These are phyloP conservation scores for Nakazawaea wickerhamii DNA, from an alignment of 805 yeast genomes.

Conservation along the genomic window DNA sequence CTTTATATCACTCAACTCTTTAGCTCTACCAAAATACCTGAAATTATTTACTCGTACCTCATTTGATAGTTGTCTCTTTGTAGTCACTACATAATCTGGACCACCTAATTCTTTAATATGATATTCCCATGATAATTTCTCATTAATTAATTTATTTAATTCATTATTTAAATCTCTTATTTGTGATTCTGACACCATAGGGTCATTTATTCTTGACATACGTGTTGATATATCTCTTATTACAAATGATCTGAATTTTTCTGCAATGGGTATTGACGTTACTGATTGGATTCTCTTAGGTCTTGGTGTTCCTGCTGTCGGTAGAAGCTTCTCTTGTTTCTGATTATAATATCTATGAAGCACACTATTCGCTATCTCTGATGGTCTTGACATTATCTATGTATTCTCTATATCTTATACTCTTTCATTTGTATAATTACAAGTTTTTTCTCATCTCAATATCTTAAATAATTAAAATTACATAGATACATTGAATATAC, in stretches of 20 bases:
- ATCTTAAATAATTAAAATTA: too few species aligned
- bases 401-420: not conserved
- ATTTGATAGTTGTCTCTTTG: slow-evolving; percentile 14
- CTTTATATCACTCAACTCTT: slow-evolving; percentile 70
- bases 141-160: slow-evolving; percentile 59
- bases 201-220: slow-evolving; percentile 60
- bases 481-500: too few species aligned
- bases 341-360: slow-evolving; percentile 61
- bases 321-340: slow-evolving; percentile 37
- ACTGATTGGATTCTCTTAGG: slow-evolving; percentile 58
- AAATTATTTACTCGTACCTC: slow-evolving; percentile 43
- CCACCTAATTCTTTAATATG: slow-evolving; percentile 71
- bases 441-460: too few species aligned
- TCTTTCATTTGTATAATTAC: too few species aligned
- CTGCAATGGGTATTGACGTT: slow-evolving; percentile 55
- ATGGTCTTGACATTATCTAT: slow-evolving; percentile 63
- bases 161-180: slow-evolving; percentile 72
- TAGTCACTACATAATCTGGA: slow-evolving; percentile 45
- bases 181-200: slow-evolving; percentile 49
- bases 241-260: slow-evolving; percentile 60
- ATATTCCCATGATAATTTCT: slow-evolving; percentile 74
- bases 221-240: slow-evolving; percentile 58
- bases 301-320: slow-evolving; percentile 38
- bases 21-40: slow-evolving; percentile 79
- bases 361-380: slow-evolving; percentile 70